A percentile compares a stretch with the other conserved stretches of the same genome.
Evolutionary conservation across 2,329 filamentous ascomycete species (phyloP).

Genomic region (Chrysosporium keratinophilum): DNA sequence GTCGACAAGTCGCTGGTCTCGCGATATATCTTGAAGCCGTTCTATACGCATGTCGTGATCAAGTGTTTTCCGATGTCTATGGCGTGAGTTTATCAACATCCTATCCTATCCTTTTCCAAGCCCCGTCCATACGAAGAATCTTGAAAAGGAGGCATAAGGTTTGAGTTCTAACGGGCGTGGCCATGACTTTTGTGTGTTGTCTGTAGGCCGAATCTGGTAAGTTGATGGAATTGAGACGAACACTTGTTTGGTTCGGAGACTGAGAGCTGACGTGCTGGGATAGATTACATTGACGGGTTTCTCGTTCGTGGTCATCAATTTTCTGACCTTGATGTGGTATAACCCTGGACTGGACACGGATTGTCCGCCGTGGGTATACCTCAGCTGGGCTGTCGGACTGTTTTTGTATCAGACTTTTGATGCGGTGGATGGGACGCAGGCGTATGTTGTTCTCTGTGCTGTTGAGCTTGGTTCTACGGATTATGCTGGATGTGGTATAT

Average conservation of each 20-base stretch:
- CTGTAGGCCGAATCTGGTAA: constrained; percentile 46
- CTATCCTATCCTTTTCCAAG: neutral
- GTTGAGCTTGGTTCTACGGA: neutral
- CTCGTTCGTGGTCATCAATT: constrained; percentile 76
- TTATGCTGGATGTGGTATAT: constrained; percentile 9
- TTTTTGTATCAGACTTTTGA: constrained; percentile 98
- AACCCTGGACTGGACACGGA: constrained; percentile 88
- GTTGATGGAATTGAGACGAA: neutral
- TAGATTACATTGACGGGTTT: constrained; percentile 85
- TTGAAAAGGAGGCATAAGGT: neutral
- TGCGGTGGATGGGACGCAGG: constrained; percentile 88
- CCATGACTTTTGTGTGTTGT: neutral
- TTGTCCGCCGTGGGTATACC: constrained; percentile 92
- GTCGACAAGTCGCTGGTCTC: constrained; percentile 86
- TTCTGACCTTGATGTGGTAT: constrained; percentile 90
- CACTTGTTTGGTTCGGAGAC: neutral
- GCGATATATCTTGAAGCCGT: constrained; percentile 91
- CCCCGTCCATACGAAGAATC: neutral
- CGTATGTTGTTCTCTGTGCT: constrained; percentile 48
- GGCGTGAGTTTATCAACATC: constrained; percentile 50
- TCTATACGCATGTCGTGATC: constrained; percentile 92
- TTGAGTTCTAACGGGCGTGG: neutral
- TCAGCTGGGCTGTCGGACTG: constrained; percentile 75
- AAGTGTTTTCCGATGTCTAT: constrained; percentile 90
- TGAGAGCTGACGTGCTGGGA: neutral